Evolutionary conservation across 2,329 filamentous ascomycete species (phyloP), one percentile per base, ranked within the genome.

Genomic region (Talaromyces pinophilus): DNA sequence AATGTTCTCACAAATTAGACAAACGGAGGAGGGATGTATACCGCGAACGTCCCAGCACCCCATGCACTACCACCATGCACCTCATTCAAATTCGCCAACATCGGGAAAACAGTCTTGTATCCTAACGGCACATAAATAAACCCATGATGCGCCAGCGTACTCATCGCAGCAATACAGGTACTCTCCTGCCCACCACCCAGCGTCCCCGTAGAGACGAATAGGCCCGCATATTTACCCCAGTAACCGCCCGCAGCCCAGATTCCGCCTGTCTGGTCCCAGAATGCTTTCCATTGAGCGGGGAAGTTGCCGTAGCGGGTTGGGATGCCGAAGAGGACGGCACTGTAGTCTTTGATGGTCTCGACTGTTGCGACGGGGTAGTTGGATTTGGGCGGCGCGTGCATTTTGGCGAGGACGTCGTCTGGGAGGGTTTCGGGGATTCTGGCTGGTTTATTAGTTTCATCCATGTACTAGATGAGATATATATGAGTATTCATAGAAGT

Each of bases 241-340:
- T 86, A 93, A 71, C 84, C 88, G 69, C 94, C 94, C 11, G 82
- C 79, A 69, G 85, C 82, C 95, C 95, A 98, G 80, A 95, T 91
- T 72, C 86, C 84, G 75, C 94, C 93, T 22, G 92, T 93, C 81
- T 87, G 87, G 84, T 99, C 95, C 91, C 93, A 96, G 77, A 83
- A 83, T 63, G 79, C 81, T 85, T 95, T 97, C 91, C 91, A 97
- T 83, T 99, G 95, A 17, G 90, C 92, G 60, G 94, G 93, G 86
- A 97, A 97, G 87, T 96, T 98, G 74, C 94, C 95, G 83, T 92
- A 99, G 72, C 95, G 88, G 62, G 95, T 99, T 68, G 95, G 95
- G 79, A 98, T 95, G 71, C 95, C 95, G 74, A 98, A 86, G 70
- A 99, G 89, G 84, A 97, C 90, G 71, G 84, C 94, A 76, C 98